These are phyloP conservation scores for Ceraceosorus bombacis DNA, from an alignment of 1,284 basidiomycete genomes.

Conservation along the genomic window DNA sequence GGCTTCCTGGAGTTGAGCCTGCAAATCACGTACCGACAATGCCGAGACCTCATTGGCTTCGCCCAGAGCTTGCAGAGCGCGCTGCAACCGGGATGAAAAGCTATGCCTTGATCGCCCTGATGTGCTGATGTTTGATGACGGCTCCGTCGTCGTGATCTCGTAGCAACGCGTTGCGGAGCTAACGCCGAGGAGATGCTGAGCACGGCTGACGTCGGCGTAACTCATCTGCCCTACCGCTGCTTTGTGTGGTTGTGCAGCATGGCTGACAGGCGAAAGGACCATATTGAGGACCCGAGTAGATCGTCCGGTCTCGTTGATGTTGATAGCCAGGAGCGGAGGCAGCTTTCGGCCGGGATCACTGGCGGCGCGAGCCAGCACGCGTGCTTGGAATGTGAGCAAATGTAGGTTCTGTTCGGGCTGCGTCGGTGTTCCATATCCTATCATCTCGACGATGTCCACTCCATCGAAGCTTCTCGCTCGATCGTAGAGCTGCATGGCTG, in stretches of 20 bases:
- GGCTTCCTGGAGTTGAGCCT: too few relatives aligned
- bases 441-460: constrained; percentile 12
- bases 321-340: constrained; percentile 19
- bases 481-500: constrained; percentile 12
- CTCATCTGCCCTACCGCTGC: constrained; percentile 18
- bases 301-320: constrained; percentile 15
- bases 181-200: not conserved
- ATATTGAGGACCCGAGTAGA: constrained; percentile 12
- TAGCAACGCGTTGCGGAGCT: too few relatives aligned
- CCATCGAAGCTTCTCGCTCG: constrained; percentile 13
- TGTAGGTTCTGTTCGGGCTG: constrained; percentile 13
- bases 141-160: too few relatives aligned
- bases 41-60: too few relatives aligned
- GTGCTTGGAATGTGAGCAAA: constrained; percentile 11
- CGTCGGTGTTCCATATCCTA: constrained; percentile 6
- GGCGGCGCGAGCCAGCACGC: constrained; percentile 8
- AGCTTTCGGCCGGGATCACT: not conserved
- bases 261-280: constrained; percentile 14
- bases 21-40: too few relatives aligned
- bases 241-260: constrained; percentile 12
- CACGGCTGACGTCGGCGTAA: constrained; percentile 10
- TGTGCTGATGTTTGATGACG: too few relatives aligned
- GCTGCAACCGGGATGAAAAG: too few relatives aligned
- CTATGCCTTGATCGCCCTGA: too few relatives aligned
- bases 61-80: too few relatives aligned